Conservation (phyloP, 2,329 filamentous ascomycete genomes). For the Onygena corvina region DNA sequence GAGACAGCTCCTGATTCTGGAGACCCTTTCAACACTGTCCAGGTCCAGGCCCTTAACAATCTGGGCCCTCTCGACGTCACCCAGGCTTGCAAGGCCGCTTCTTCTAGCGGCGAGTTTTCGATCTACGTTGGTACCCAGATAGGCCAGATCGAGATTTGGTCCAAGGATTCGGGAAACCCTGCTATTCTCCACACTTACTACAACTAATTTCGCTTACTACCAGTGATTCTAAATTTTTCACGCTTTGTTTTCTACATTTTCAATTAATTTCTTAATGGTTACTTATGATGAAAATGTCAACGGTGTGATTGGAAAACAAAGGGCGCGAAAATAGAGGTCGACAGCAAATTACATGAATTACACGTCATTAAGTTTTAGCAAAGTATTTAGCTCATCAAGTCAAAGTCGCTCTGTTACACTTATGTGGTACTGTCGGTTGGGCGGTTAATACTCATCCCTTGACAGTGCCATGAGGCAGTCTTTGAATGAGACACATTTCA, state of each 20-base stretch:
- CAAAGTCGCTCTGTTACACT: too few species aligned
- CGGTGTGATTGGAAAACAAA: background rate
- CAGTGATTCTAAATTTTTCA: background rate
- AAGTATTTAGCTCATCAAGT: too few species aligned
- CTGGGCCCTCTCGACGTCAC: slow-evolving; percentile 3
- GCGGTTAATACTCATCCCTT: too few species aligned
- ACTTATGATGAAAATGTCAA: slow-evolving; percentile 3
- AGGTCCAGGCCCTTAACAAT: background rate
- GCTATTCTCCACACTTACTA: slow-evolving; percentile 4
- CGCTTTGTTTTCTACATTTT: background rate
- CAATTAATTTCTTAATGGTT: background rate
- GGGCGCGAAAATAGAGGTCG: background rate
- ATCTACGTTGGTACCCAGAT: background rate
- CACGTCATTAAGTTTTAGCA: too few species aligned
- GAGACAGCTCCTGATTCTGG: background rate
- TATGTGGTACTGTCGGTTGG: too few species aligned
- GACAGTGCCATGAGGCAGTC: too few species aligned
- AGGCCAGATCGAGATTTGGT: slow-evolving; percentile 8
- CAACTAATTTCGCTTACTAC: background rate
- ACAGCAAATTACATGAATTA: background rate
- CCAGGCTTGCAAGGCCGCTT: slow-evolving; percentile 4
- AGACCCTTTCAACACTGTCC: background rate
- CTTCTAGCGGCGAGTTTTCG: background rate
- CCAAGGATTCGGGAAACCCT: slow-evolving; percentile 8
- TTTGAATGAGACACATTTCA: too few species aligned